A percentile compares a stretch with the other conserved stretches of the same genome.
Evolutionary conservation across 2,329 filamentous ascomycete genomes (phyloP).

Genomic region (Raffaelea arxii): DNA sequence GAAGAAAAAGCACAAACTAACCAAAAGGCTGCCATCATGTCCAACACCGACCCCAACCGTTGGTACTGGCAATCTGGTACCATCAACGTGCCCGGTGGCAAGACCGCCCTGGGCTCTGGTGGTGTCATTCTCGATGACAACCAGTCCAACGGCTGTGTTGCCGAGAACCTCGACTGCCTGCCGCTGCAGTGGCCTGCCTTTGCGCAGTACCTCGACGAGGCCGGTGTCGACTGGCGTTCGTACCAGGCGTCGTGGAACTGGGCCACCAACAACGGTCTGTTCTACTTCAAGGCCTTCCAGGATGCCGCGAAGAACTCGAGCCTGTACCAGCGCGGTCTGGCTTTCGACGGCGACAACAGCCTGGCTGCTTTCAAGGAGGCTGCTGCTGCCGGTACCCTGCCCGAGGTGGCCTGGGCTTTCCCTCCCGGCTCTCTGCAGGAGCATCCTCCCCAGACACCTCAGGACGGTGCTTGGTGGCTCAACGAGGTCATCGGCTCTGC

Average conservation of each 20-base stretch:
- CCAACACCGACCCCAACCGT: conserved; percentile 41
- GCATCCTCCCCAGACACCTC: conserved; percentile 41
- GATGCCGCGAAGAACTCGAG: conserved; percentile 28
- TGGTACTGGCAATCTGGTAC: conserved; percentile 27
- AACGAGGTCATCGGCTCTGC: conserved; percentile 41
- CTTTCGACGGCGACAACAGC: conserved; percentile 27
- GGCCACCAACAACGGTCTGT: conserved; percentile 44
- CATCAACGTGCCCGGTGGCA: conserved; percentile 37
- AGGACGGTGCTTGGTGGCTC: conserved; percentile 46
- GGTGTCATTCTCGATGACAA: conserved; percentile 39
- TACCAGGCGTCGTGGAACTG: conserved; percentile 38
- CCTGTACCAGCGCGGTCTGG: conserved; percentile 35
- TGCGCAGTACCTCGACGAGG: conserved; percentile 36
- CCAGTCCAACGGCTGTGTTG: conserved; percentile 35
- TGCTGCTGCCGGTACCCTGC: conserved; percentile 40
- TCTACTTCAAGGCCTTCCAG: conserved; percentile 44
- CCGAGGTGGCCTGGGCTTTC: conserved; percentile 41
- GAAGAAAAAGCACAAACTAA: neutral
- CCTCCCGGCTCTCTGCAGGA: conserved; percentile 42
- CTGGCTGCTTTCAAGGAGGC: conserved; percentile 39
- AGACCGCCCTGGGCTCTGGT: conserved; percentile 20
- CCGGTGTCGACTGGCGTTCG: conserved; percentile 39
- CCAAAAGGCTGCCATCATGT: conserved; percentile 31
- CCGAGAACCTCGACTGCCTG: conserved; percentile 36
- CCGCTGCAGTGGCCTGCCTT: conserved; percentile 44